These are phyloP conservation scores for Porphyra umbilicalis DNA, from an alignment of 31 red algal genomes.

Conservation along the genomic window DNA sequence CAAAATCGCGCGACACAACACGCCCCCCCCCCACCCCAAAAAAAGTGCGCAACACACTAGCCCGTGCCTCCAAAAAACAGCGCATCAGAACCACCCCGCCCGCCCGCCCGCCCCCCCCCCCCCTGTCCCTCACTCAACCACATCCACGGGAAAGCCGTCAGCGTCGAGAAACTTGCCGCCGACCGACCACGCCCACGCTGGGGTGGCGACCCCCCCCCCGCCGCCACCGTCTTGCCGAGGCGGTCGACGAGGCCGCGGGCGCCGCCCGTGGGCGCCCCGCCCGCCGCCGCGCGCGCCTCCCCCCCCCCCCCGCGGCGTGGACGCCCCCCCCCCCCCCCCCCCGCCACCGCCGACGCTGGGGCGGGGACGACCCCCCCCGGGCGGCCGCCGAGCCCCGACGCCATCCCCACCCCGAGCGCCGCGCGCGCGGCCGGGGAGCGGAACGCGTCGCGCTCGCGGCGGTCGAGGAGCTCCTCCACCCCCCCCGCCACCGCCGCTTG, in stretches of 20 bases:
- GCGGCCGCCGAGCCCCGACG: neutral
- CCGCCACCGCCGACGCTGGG: neutral
- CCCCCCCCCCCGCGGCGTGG: neutral
- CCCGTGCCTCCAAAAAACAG: neutral
- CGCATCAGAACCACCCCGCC: neutral
- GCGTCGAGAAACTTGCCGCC: neutral
- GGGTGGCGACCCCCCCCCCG: neutral
- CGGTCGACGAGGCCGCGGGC: neutral
- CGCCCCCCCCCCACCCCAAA: too few species aligned
- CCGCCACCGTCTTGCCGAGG: neutral
- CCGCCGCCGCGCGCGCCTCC: neutral
- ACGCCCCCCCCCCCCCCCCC: neutral
- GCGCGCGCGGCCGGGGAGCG: conserved; percentile 17
- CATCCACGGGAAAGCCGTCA: neutral
- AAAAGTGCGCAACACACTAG: too few species aligned
- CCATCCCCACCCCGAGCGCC: conserved; percentile 4
- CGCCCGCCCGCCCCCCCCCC: neutral
- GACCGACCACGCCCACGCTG: neutral
- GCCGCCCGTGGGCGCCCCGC: neutral
- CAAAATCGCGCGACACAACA: too few species aligned
- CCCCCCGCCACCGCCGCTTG: conserved; percentile 26
- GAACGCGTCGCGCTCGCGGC: conserved; percentile 44
- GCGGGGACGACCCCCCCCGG: neutral
- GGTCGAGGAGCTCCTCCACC: conserved; percentile 25
- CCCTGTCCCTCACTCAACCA: neutral